A percentile compares a stretch with the other conserved stretches of the same genome.
These are phyloP conservation scores for Beta lomatogona DNA, from an alignment of 179 eudicot genomes.

Conservation along the genomic window DNA sequence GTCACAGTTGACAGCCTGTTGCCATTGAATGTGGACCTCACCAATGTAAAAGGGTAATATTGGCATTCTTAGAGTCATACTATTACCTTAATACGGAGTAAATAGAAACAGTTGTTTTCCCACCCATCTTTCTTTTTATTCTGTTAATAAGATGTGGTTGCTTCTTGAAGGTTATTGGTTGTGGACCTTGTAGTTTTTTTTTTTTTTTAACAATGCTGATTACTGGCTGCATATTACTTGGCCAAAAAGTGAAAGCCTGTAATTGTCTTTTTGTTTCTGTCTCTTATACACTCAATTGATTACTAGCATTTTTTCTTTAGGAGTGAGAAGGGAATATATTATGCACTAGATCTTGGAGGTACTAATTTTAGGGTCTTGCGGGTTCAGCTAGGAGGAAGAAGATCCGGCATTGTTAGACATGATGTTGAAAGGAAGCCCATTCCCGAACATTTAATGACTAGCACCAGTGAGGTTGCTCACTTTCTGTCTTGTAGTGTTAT, in stretches of 20 bases:
- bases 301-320: constrained; percentile 39
- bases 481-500: neutral
- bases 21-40: constrained; percentile 41
- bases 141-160: constrained; percentile 13
- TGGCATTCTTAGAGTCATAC: constrained; percentile 24
- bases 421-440: constrained; percentile 65
- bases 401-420: constrained; percentile 44
- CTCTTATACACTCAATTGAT: constrained; percentile 22
- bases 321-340: constrained; percentile 84
- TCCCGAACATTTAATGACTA: constrained; percentile 74
- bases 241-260: neutral
- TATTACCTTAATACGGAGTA: constrained; percentile 23
- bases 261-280: constrained; percentile 8
- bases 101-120: constrained; percentile 31
- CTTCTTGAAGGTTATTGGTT: constrained; percentile 14
- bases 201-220: constrained; percentile 6
- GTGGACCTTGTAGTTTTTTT: constrained; percentile 12
- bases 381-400: constrained; percentile 73
- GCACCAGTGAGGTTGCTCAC: constrained; percentile 71
- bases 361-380: constrained; percentile 83
- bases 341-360: constrained; percentile 89
- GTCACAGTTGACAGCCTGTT: constrained; percentile 46
- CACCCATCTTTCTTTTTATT: constrained; percentile 21
- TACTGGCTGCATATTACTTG: constrained; percentile 22
- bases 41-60: constrained; percentile 34